Evolutionary conservation across 805 yeast species (phyloP), one percentile per base, ranked within the genome.

Genomic region (Saccharomycopsis sp.): DNA sequence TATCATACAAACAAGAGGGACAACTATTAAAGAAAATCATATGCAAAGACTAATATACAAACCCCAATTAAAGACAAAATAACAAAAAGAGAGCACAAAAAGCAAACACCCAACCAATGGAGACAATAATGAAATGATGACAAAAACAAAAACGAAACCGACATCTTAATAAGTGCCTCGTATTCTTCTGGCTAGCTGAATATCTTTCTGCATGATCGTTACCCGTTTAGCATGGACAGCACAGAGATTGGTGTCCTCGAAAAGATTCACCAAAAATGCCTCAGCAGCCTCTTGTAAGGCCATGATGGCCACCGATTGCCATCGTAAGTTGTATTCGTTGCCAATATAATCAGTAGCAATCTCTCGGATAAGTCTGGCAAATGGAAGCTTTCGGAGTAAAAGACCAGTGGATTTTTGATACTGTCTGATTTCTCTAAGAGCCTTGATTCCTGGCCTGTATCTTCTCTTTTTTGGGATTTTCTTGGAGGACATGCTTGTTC

Each of bases 271-370:
- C 61, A 87, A 69, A 62, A 83, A 87, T 1, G 93, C 92, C 67
- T 87, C 96, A 54, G 87, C 78, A 1, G 93, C 93, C 67, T 87
- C 96, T 67, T 87, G 96, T 38, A 87, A 72, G 2, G 93, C 93
- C 69, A 87, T 66, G 14, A 87, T 77, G 0, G 93, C 94, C 68
- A 85, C 81, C 23, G 87, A 80, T 65, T 87, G 93, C 96, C 96
- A 87, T 66, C 88, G 78, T 53, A 85, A 75, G 1, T 83, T 84
- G 55, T 81, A 79, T 53, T 80, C 81, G 22, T 68, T 64, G 0
- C 85, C 84, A 41, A 78, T 73, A 61, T 76, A 82, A 59, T 78
- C 80, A 2, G 65, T 63, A 0, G 90, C 86, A 2, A 87, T 84
- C 64, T 87, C 94, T 61, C 86, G 80, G 7, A 87, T 89, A 23